Evolutionary conservation across 306 rosid species (phyloP).

Genomic region (Clitoria ternatea): DNA sequence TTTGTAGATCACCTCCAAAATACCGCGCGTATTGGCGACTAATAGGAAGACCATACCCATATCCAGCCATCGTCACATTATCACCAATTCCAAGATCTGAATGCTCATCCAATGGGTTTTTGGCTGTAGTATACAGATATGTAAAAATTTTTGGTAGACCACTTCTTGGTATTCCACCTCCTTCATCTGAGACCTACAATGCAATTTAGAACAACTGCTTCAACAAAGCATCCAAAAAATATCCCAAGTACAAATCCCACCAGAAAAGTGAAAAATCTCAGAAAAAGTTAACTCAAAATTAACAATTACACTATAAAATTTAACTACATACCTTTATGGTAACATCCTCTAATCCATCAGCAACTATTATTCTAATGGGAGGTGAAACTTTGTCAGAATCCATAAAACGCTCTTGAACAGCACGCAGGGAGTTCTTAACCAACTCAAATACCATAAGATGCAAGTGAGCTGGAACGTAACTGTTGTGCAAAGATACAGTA

Average conservation of each 20-base stretch:
- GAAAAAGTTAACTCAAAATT: not conserved
- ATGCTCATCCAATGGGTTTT: constrained; percentile 67
- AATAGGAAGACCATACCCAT: constrained; percentile 88
- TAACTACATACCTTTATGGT: constrained; percentile 46
- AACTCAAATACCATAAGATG: constrained; percentile 97
- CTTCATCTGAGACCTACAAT: constrained; percentile 66
- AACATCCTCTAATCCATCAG: constrained; percentile 95
- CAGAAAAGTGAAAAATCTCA: no score
- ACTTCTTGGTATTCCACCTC: constrained; percentile 84
- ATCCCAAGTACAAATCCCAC: not conserved
- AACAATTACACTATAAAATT: not conserved
- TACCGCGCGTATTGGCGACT: constrained; percentile 85
- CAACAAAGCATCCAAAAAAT: not conserved
- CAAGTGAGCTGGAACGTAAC: constrained; percentile 92
- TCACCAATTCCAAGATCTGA: constrained; percentile 55
- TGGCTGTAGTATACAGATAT: constrained; percentile 91
- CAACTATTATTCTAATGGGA: constrained; percentile 77
- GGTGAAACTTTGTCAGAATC: constrained; percentile 76
- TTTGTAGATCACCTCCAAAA: constrained; percentile 90
- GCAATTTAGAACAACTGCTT: not conserved
- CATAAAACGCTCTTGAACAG: constrained; percentile 83
- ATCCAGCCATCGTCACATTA: constrained; percentile 85
- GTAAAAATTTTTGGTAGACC: constrained; percentile 81
- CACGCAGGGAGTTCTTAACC: constrained; percentile 95
- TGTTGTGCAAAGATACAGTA: constrained; percentile 22